Evolutionary conservation across 208 protist species (phyloP).

Genomic region (Tritrichomonas musculus): DNA sequence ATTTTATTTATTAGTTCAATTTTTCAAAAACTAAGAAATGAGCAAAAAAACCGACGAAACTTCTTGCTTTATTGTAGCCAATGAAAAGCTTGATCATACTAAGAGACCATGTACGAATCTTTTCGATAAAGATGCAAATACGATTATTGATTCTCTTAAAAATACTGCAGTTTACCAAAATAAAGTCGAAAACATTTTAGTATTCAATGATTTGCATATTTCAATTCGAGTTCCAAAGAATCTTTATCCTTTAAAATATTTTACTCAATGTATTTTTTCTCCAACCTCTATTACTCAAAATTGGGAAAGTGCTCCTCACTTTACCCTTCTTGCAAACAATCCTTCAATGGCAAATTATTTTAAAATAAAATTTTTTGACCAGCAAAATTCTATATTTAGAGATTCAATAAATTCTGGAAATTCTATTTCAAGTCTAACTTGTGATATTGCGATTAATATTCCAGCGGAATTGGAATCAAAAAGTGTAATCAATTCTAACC

Average conservation of each 20-base stretch:
- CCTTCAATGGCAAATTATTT: neutral
- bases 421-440: neutral
- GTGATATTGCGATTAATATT: neutral
- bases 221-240: neutral
- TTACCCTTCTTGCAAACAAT: neutral
- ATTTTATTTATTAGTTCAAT: neutral
- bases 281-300: neutral
- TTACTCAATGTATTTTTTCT: neutral
- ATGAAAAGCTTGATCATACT: neutral
- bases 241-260: neutral
- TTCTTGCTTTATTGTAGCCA: neutral
- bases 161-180: neutral
- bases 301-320: neutral
- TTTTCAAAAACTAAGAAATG: neutral
- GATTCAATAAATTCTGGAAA: too few relatives aligned
- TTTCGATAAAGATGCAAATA: neutral
- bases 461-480: too few relatives aligned
- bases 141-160: neutral
- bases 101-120: neutral
- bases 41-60: neutral
- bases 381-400: too few relatives aligned
- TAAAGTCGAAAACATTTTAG: neutral
- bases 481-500: too few relatives aligned
- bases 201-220: neutral
- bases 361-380: neutral